These are phyloP conservation scores for Chrysophaeum taylorii DNA, from an alignment of 352 stramenopile genomes.

Conservation along the genomic window DNA sequence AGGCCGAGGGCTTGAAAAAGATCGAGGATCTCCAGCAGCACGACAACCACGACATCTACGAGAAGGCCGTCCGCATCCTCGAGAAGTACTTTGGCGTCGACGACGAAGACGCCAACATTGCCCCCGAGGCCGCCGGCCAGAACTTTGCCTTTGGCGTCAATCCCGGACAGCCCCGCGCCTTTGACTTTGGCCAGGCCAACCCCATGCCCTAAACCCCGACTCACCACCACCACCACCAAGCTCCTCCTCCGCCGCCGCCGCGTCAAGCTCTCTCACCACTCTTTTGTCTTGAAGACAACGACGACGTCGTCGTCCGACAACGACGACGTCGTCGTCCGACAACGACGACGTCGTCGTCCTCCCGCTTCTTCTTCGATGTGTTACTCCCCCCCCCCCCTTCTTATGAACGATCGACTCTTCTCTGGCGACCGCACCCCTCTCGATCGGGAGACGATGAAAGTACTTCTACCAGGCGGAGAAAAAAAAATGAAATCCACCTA, in stretches of 20 bases:
- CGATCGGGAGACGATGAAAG: no score
- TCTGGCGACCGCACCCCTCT: no score
- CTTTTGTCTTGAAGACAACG: no score
- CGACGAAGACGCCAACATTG: slow-evolving; percentile 69
- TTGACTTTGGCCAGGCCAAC: slow-evolving; percentile 14
- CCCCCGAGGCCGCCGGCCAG: slow-evolving; percentile 40
- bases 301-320: not conserved
- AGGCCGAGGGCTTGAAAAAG: slow-evolving; percentile 86
- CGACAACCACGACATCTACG: slow-evolving; percentile 84
- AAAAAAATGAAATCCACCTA: no score
- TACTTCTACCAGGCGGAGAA: no score
- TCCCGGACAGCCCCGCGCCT: not conserved
- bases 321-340: no score
- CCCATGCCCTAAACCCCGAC: not conserved
- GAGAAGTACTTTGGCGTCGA: slow-evolving; percentile 94
- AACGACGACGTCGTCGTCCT: no score
- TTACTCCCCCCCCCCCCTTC: no score
- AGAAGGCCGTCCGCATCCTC: slow-evolving; percentile 82
- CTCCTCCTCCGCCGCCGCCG: not conserved
- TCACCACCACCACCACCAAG: no score
- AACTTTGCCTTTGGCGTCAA: slow-evolving; percentile 47
- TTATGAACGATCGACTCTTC: no score
- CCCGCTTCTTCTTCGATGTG: no score
- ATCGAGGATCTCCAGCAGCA: slow-evolving; percentile 95
- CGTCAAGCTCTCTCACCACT: no score